These are phyloP conservation scores for Picea sitchensis DNA, from an alignment of 75 land plant species.

Conservation along the genomic window DNA sequence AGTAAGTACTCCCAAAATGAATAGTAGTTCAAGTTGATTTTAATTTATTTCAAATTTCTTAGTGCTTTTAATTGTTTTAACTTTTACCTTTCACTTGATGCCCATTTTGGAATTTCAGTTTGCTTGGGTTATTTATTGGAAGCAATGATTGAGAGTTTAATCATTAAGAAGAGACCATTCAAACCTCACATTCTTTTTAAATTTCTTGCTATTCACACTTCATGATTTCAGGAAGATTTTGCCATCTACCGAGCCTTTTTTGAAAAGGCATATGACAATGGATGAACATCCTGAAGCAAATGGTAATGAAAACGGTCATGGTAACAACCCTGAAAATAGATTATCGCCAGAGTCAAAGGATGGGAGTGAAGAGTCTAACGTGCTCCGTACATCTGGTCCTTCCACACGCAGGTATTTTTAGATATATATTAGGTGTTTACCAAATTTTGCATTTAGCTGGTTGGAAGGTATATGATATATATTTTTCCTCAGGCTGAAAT, in stretches of 20 bases:
- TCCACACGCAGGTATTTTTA: slow-evolving; percentile 6
- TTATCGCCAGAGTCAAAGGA: slow-evolving; percentile 9
- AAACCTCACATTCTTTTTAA: neutral
- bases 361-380: slow-evolving; percentile 10
- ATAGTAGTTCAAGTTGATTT: neutral
- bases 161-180: neutral
- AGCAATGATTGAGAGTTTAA: neutral
- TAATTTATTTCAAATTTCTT: neutral
- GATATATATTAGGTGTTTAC: neutral
- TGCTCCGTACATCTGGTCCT: slow-evolving; percentile 3
- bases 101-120: neutral
- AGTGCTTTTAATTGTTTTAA: neutral
- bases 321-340: slow-evolving; percentile 5
- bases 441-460: neutral
- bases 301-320: neutral
- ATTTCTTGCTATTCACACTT: neutral
- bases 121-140: neutral
- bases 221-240: neutral
- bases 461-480: neutral
- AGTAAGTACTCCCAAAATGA: slow-evolving; percentile 34
- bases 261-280: neutral
- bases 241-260: neutral
- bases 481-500: too few relatives aligned
- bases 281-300: slow-evolving; percentile 4
- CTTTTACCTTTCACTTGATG: neutral